Evolutionary conservation across 2,329 filamentous ascomycete species (phyloP), one percentile per base, ranked within the genome.

Genomic region (Trichoderma oligosporum): DNA sequence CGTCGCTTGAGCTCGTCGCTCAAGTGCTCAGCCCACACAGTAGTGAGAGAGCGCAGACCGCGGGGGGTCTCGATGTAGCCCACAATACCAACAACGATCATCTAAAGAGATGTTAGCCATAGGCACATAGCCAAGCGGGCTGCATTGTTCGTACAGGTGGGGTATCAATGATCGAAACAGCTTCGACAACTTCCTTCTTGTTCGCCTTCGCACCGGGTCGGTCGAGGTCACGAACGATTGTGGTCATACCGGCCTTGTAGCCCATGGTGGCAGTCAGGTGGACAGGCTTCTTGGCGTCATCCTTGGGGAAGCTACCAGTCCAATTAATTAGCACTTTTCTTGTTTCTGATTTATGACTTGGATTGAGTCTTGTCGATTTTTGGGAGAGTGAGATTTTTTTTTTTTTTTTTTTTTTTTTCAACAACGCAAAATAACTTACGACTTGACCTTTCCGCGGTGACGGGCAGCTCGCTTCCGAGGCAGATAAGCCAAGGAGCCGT

Each of bases 161-260:
- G 77, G 91, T 96, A 82, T 92, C 87, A 81, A 95, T 85, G 77
- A 94, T 83, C 71, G 87, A 87, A 72, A 89, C 87, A 71, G 91
- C 89, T 83, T 96, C 89, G 71, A 93, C 88, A 76, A 95, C 81
- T 81, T 97, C 87, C 86, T 97, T 91, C 91, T 97, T 97, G 90
- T 99, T 91, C 80, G 94, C 86, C 87, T 99, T 99, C 73, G 94
- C 94, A 79, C 94, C 94, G 68, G 94, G 94, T 80, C 94, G 89
- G 86, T 99, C 94, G 78, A 97, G 86, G 80, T 97, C 93, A 81
- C 94, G 93, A 77, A 99, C 94, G 79, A 97, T 94, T 73, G 94
- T 99, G 78, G 91, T 97, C 94, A 99, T 99, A 78, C 94, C 94
- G 76, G 94, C 94, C 91, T 99, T 99, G 88, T 99, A 99, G 78